Evolutionary conservation across 352 stramenopile genomes (phyloP), one percentile per base, ranked within the genome.

Genomic region (Pythium aristosporum): DNA sequence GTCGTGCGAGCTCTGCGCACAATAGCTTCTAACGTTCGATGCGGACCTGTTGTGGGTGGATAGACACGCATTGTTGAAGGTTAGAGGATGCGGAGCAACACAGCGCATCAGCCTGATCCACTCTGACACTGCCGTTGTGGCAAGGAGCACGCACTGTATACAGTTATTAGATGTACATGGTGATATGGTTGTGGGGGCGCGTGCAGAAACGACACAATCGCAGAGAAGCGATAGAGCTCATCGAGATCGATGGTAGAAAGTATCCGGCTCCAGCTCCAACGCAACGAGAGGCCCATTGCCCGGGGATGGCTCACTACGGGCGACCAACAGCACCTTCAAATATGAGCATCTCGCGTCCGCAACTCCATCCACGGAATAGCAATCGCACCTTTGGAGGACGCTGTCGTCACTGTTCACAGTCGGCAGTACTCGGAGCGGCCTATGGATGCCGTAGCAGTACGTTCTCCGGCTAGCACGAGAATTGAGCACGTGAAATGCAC

Each of bases 391-490:
- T 9, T 10, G 41, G 11, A 50, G 32, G 5, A 25, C 23, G 2
- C 39, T 41, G 34, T 50, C 49, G 62, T 89, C 80, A 55, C 82
- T 91, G 63, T 91, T 91, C 32, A 89, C 75, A 4, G 79, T 88
- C 37, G 77, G 71, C 0, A 91, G 67, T 34, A 87, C 74, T 50
- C 76, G 81, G 5, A 86, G 61, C 10, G 82, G 82, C 2, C 80
- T 71, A 39, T 91, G 82, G 61, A 88, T 76, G 6, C 82, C 82
- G 57, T 89, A 91, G 68, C 82, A 92, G 46, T 80, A 83, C 25
- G 74, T 79, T 11, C 79, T 75, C 42, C 74, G 73, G 51, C 80
- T 90, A 37, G 13, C 15, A 10, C 16, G 13, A 28, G 44, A 50
- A 44, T 11, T 48, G 46, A 12, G 6, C 20, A 41, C 9, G 39